phyloP scores from a whole-genome alignment of 2,329 filamentous ascomycete genomes.

The Alternaria hordeiaustralica region DNA sequence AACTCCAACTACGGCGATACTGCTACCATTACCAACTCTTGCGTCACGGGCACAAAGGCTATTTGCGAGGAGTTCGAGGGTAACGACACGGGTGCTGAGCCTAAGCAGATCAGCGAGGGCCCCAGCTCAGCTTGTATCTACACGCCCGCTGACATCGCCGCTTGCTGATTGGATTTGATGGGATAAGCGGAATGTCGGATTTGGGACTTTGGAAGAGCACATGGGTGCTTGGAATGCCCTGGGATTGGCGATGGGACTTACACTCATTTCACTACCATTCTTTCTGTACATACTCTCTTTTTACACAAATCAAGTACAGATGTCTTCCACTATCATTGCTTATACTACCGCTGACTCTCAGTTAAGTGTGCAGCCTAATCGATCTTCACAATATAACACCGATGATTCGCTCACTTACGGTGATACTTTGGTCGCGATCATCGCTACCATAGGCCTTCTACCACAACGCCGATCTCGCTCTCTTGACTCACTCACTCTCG shows the following conservation, averaged over 20 bases:
- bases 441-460: not conserved
- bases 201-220: not conserved
- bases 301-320: not conserved
- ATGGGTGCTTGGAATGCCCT: not conserved
- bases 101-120: constrained; percentile 35
- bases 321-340: not conserved
- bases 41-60: constrained; percentile 35
- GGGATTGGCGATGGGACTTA: not conserved
- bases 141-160: constrained; percentile 25
- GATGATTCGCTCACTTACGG: not conserved
- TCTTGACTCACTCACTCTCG: not conserved
- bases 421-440: not conserved
- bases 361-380: not conserved
- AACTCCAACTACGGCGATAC: constrained; percentile 60
- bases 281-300: constrained; percentile 1
- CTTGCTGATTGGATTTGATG: constrained; percentile 19
- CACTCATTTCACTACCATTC: not conserved
- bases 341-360: not conserved
- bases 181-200: not conserved
- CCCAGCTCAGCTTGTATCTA: constrained; percentile 23
- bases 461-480: not conserved
- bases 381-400: not conserved
- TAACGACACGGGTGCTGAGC: constrained; percentile 36
- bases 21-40: constrained; percentile 51
- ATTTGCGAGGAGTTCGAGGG: constrained; percentile 47